Base-by-base conservation (phyloP, 192 early-diverging fungal species). In the Coemansia brasiliensis region DNA sequence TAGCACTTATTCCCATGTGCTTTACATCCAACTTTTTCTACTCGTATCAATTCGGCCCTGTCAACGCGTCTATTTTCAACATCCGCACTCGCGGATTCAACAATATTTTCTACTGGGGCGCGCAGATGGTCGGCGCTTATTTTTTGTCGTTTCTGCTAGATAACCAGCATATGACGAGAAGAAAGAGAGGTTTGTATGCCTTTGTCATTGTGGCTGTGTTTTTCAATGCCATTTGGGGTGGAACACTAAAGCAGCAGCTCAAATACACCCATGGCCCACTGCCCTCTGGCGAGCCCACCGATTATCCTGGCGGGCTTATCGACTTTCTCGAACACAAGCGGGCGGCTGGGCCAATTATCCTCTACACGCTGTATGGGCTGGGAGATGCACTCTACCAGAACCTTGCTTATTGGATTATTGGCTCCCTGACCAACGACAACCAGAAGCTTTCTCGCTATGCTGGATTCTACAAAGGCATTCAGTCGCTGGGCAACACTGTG, bases 381-480 rank as follows among this genome's bases (percentile, higher is more conserved):
- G 83, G 78, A 57, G 93, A 94, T 63, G 87, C 93, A 18, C 84
- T 92, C 53, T 92, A 87, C 81, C 93, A 94, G 80, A 81, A 80
- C 57, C 85, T 82, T 25, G 73, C 81, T 1, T 93, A 95, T 85
- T 95, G 91, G 90, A 65, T 95, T 27, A 86, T 95, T 66, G 93
- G 91, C 20, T 84, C 91, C 41, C 72, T 92, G 65, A 86, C 90
- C 16, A 93, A 93, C 74, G 89, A 95, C 70, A 81, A 83, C 55
- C 83, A 84, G 50, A 72, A 80, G 55, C 71, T 86, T 41, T 82
- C 90, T 16, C 83, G 87, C 41, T 92, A 87, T 56, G 82, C 85
- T 43, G 93, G 91, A 7, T 93, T 89, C 82, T 95, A 95, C 87
- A 95, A 95, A 84, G 88, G 87, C 45, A 87, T 92, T 46, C 92